Base-by-base conservation (phyloP, 2,329 filamentous ascomycete genomes). In the Clonostachys byssicola region DNA sequence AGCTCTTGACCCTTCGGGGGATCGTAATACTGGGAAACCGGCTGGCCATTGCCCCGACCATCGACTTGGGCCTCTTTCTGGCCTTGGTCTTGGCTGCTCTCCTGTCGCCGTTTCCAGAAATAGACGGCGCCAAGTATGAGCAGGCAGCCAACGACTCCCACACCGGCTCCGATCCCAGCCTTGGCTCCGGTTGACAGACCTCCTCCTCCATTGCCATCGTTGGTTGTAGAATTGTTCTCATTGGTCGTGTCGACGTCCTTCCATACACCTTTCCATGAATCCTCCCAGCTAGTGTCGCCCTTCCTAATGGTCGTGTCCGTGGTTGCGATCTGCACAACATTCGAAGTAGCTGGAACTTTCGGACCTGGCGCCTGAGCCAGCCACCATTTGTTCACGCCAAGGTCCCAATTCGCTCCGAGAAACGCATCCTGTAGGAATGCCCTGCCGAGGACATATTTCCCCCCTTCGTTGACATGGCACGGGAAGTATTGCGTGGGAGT, bases 381-480 rank as follows among this genome's bases (percentile, higher is more conserved):
- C 59, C 65, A 72, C 23, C 23, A 30, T 30, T 8, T 30, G 57
- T 60, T 62, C 14, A 53, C 60, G 18, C 60, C 58, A 1, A 51
- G 39, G 16, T 59, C 56, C 63, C 65, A 72, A 49, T 72, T 68
- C 7, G 63, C 65, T 5, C 65, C 70, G 0, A 74, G 47, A 40
- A 75, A 75, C 5, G 72, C 70, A 30, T 72, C 71, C 51, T 76
- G 73, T 2, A 75, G 57, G 50, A 74, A 75, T 1, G 69, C 67
- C 16, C 70, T 64, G 1, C 73, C 73, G 3, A 75, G 63, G 3
- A 56, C 57, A 49, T 65, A 67, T 6, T 41, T 18, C 0, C 47
- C 46, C 2, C 49, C 44, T 3, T 51, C 51, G 6, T 57, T 59
- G 0, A 61, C 60, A 17, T 60, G 59, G 49, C 72, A 75, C 2